Conservation (phyloP, 1,284 basidiomycete species). For the Marasmius oreades region DNA sequence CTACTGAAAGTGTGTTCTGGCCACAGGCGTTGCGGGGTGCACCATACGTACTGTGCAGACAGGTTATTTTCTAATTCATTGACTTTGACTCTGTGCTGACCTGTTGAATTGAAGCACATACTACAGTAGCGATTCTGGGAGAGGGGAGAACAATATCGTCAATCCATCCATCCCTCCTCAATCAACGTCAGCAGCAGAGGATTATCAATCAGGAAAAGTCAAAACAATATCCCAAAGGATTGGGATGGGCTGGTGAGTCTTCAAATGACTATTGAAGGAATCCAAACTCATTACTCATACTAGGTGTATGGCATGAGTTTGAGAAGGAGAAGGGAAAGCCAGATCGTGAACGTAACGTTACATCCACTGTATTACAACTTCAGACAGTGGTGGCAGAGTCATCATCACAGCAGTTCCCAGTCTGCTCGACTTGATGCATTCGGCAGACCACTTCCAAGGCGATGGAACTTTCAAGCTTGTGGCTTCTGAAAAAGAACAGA, state of each 20-base stretch:
- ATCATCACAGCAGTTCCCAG: background rate
- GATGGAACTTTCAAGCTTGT: constrained; percentile 8
- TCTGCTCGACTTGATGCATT: background rate
- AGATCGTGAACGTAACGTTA: background rate
- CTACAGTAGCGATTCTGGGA: background rate
- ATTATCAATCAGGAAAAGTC: constrained; percentile 3
- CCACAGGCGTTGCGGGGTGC: background rate
- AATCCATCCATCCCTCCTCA: background rate
- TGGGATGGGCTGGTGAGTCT: constrained; percentile 1
- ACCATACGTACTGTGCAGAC: background rate
- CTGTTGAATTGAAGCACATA: background rate
- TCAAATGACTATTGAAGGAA: background rate
- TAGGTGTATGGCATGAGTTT: constrained; percentile 3
- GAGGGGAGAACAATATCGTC: background rate
- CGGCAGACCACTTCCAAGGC: background rate
- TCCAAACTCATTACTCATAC: background rate
- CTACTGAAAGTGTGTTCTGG: background rate
- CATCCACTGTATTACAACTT: constrained; percentile 3
- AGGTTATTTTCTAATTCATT: background rate
- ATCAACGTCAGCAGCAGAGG: background rate
- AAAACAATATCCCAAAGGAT: background rate
- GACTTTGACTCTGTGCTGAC: background rate
- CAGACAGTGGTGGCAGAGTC: background rate
- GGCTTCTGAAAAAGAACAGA: background rate
- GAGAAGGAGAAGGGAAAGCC: background rate